Evolutionary conservation across 805 yeast species (phyloP).

Genomic region (Spencermartinsiella europaea): DNA sequence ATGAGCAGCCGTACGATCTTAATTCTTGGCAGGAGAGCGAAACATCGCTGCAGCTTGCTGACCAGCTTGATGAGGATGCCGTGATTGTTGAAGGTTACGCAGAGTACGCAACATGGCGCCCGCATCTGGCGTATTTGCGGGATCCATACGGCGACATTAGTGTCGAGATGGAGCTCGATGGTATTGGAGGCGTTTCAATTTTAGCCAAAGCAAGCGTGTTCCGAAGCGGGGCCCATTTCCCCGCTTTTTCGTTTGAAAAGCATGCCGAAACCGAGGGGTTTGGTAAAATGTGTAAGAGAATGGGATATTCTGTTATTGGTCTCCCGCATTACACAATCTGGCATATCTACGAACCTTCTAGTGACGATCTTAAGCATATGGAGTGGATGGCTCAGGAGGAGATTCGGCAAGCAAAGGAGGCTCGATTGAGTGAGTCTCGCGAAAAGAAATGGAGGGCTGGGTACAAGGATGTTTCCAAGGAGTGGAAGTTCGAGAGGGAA

Average conservation of each 20-base stretch:
- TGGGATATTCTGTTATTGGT: constrained; percentile 86
- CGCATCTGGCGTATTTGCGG: constrained; percentile 89
- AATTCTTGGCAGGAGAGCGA: constrained; percentile 94
- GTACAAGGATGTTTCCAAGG: constrained; percentile 65
- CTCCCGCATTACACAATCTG: constrained; percentile 94
- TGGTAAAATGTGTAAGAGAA: constrained; percentile 81
- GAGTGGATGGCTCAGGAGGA: constrained; percentile 42
- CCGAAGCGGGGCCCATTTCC: constrained; percentile 86
- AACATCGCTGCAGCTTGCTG: constrained; percentile 48
- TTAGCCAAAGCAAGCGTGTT: constrained; percentile 83
- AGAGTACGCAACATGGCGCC: constrained; percentile 97
- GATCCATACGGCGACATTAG: constrained; percentile 89
- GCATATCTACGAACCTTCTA: constrained; percentile 95
- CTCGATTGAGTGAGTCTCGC: constrained; percentile 30
- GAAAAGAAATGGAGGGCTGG: constrained; percentile 61
- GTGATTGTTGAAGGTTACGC: constrained; percentile 97
- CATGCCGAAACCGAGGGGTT: constrained; percentile 99
- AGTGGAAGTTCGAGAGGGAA: constrained; percentile 69
- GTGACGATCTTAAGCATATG: constrained; percentile 80
- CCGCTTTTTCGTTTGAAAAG: constrained; percentile 91
- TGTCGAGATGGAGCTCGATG: constrained; percentile 88
- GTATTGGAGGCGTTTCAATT: constrained; percentile 96
- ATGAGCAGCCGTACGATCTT: constrained; percentile 91
- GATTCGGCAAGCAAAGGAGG: constrained; percentile 33
- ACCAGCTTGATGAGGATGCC: constrained; percentile 77